Conservation (phyloP, 2,329 filamentous ascomycete genomes). For the Neodidymelliopsis sp. region DNA sequence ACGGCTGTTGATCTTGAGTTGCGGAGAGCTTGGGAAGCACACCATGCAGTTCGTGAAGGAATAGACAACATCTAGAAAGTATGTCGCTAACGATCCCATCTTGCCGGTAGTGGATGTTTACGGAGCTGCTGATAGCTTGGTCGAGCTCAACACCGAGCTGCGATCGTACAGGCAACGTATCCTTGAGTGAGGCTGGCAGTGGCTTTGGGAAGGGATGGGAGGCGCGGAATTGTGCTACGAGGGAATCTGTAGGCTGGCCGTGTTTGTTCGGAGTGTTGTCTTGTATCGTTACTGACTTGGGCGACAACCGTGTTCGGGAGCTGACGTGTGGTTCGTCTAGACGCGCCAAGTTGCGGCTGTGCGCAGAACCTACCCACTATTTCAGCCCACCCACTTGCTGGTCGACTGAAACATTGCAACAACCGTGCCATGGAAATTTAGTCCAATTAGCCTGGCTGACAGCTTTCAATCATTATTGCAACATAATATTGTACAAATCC, state of each 20-base stretch:
- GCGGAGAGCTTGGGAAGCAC: conserved; percentile 93
- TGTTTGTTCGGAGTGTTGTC: conserved; percentile 9
- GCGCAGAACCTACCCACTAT: neutral
- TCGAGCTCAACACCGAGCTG: conserved; percentile 22
- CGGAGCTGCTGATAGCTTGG: conserved; percentile 27
- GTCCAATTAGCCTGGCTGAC: no score
- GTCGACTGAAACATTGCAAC: neutral
- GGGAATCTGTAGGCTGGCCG: neutral
- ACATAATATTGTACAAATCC: neutral
- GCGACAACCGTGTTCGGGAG: conserved; percentile 19
- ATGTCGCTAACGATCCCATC: conserved; percentile 54
- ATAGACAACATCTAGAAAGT: conserved; percentile 87
- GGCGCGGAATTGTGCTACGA: neutral
- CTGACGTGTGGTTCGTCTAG: conserved; percentile 19
- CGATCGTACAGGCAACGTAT: conserved; percentile 12
- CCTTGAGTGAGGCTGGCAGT: neutral
- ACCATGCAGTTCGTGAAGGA: conserved; percentile 94
- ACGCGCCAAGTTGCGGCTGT: conserved; percentile 21
- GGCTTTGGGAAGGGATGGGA: conserved; percentile 1
- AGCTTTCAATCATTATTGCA: no score
- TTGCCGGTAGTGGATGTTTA: conserved; percentile 22
- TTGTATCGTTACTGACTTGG: conserved; percentile 11
- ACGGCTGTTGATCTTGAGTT: conserved; percentile 91
- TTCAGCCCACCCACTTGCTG: neutral
- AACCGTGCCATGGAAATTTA: no score